A percentile compares a stretch with the other conserved stretches of the same genome.
Conservation (phyloP, 805 yeast species). For the Schizosaccharomyces lindneri region DNA sequence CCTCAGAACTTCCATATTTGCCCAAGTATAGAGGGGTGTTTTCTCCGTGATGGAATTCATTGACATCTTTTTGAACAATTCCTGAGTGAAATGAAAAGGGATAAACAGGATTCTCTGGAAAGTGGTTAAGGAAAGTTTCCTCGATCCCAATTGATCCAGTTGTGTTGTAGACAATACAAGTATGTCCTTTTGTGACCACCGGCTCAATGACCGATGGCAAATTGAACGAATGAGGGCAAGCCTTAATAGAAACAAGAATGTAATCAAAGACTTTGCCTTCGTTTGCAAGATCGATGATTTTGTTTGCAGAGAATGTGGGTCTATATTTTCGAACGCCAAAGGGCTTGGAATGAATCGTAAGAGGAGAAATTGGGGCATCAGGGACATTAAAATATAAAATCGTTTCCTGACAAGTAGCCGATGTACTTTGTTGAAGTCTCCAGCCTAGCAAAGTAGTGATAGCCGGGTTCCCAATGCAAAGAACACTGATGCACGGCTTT, state of each 20-base stretch:
- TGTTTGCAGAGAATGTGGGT: not conserved
- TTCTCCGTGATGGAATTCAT: slow-evolving; percentile 6
- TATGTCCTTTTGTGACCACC: slow-evolving; percentile 22
- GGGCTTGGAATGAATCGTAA: not conserved
- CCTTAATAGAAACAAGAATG: slow-evolving; percentile 36
- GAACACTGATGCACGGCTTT: not conserved
- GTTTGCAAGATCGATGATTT: not conserved
- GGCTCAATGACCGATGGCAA: slow-evolving; percentile 28
- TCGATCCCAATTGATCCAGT: slow-evolving; percentile 36
- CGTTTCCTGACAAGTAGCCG: not conserved
- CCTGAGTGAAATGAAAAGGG: slow-evolving; percentile 29
- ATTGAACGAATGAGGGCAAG: slow-evolving; percentile 34
- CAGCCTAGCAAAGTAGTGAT: not conserved
- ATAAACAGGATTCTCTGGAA: slow-evolving; percentile 25
- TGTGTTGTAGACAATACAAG: slow-evolving; percentile 26
- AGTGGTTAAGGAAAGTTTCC: slow-evolving; percentile 25
- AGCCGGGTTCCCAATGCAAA: not conserved
- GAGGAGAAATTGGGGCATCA: not conserved
- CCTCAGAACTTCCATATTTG: not conserved
- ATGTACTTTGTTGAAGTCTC: not conserved
- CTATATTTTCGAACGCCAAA: not conserved
- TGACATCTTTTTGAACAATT: slow-evolving; percentile 6
- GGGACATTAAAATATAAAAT: not conserved
- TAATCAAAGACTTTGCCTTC: slow-evolving; percentile 21
- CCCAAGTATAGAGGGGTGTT: slow-evolving; percentile 6